These are phyloP conservation scores for Syzygium aqueum DNA, from an alignment of 345 rosid species.

Conservation along the genomic window DNA sequence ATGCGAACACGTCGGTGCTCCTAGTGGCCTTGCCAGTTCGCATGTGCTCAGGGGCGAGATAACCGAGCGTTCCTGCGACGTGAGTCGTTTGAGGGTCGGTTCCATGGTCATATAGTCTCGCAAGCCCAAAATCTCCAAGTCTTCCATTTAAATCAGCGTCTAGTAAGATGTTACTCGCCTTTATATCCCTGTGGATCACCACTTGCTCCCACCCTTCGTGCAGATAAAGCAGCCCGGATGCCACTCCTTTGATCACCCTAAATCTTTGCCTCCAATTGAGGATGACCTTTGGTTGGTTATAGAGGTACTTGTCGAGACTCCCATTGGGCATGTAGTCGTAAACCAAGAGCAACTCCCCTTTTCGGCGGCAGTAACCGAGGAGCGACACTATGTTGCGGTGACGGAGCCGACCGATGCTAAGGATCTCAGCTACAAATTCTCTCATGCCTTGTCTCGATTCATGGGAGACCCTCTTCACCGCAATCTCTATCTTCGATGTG, in stretches of 20 bases:
- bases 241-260: slow-evolving; percentile 28
- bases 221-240: slow-evolving; percentile 29
- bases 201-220: slow-evolving; percentile 44
- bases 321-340: slow-evolving; percentile 60
- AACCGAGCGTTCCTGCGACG: slow-evolving; percentile 36
- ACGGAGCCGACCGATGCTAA: slow-evolving; percentile 36
- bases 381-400: slow-evolving; percentile 49
- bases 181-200: slow-evolving; percentile 40
- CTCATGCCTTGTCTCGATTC: slow-evolving; percentile 61
- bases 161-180: slow-evolving; percentile 37
- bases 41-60: slow-evolving; percentile 41
- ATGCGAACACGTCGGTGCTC: slow-evolving; percentile 31
- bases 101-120: slow-evolving; percentile 30
- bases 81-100: slow-evolving; percentile 25
- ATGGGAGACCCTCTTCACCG: slow-evolving; percentile 64
- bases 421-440: slow-evolving; percentile 42
- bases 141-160: slow-evolving; percentile 25
- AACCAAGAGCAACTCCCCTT: slow-evolving; percentile 43
- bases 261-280: slow-evolving; percentile 36
- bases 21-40: slow-evolving; percentile 31
- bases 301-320: slow-evolving; percentile 41
- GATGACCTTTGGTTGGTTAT: slow-evolving; percentile 11
- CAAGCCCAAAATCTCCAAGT: slow-evolving; percentile 47
- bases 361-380: slow-evolving; percentile 50
- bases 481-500: slow-evolving; percentile 33